Base-by-base conservation (phyloP, 2,329 filamentous ascomycete species). In the Penicillium hesseltinei region DNA sequence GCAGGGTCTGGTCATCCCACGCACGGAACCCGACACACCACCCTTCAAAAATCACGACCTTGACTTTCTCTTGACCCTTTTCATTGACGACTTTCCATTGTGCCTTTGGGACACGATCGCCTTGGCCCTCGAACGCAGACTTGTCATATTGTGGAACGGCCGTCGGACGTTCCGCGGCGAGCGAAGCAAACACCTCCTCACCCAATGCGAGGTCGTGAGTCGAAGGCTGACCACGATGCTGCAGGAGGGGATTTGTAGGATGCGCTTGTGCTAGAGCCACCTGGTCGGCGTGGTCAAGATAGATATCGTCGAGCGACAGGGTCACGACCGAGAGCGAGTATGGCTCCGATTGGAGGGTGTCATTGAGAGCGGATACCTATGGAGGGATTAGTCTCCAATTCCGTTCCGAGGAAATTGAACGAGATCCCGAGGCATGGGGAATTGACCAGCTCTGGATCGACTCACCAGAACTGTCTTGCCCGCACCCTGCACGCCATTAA, bases 401-500 rank as follows among this genome's bases (percentile, higher is more conserved):
- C 33, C 19, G 13, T 59, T 48, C 58, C 56, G 56, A 59, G 61
- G 50, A 40, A 21, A 35, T 7, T 31, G 8, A 42, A 19, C n/a
- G 33, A 25, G 13, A 31, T 58, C 51, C 51, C 52, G 56, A 58
- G 40, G 52, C 21, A 44, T 35, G n/a, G 7, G 8, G 10, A 27
- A 33, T 27, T 17, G 31, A 27, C 21, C 3, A 33, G 15, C 9
- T 13, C 23, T 29, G 11, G 29, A 21, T 36, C 23, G n/a, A 63
- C 80, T 71, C 72, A 85, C 92, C 67, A 96, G 83, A 13, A 92
- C 95, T 4, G 92, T 95, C 79, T 97, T 97, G 65, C 93, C 93
- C 38, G 90, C 88, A 59, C 93, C 93, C 77, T 97, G 93, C 29
- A 96, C 86, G 59, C 92, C 93, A 67, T 95, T 96, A 67, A 97